Base-by-base conservation (phyloP, 139 green algal genomes). In the Pedinophyceae sp. region DNA sequence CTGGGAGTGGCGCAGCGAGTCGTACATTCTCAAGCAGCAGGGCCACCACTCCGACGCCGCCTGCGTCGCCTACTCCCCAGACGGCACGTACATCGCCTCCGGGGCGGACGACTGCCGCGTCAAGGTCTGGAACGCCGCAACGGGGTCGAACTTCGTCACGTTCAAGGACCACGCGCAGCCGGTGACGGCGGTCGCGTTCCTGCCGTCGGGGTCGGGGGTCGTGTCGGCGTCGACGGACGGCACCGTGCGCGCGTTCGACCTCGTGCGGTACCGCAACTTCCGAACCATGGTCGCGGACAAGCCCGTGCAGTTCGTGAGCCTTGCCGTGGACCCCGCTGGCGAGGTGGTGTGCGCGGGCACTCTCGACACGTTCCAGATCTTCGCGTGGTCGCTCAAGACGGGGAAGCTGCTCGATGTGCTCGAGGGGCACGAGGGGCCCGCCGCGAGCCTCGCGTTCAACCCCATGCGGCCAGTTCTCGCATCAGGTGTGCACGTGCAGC, bases 1-100 rank as follows among this genome's bases (percentile, higher is more conserved):
- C 41, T 98, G 90, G 90, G 90, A 98, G 63, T 97, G 90, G 90
- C 74, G 82, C 30, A 82, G 65, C 19, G 90, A 97, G 72, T 88
- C 66, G 23, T 95, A 97, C 60, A 82, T 95, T 34, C 67, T 95
- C 15, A 87, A 82, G 68, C 83, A 94, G 69, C 76, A 87, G 54
- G 88, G 90, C 5, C 90, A 98, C 68, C 77, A 67, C 48, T 88
- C 82, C 54, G 89, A 93, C 60, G 76, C 93, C 1, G 58, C 68
- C 1, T 48, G 71, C 2, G 52, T 62, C 0, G 75, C 74, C 18
- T 43, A 19, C 34, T 43, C 34, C 34, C 34, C 34, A 43, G 34
- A 43, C 34, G 34, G 34, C 10, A 19, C 34, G 34, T 13, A 19
- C 34, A 13, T 43, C 34, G 34, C 10, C 34, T 19, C 34, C 10